Base-by-base conservation (phyloP, 2,329 filamentous ascomycete genomes). In the Fusarium tjaetaba region DNA sequence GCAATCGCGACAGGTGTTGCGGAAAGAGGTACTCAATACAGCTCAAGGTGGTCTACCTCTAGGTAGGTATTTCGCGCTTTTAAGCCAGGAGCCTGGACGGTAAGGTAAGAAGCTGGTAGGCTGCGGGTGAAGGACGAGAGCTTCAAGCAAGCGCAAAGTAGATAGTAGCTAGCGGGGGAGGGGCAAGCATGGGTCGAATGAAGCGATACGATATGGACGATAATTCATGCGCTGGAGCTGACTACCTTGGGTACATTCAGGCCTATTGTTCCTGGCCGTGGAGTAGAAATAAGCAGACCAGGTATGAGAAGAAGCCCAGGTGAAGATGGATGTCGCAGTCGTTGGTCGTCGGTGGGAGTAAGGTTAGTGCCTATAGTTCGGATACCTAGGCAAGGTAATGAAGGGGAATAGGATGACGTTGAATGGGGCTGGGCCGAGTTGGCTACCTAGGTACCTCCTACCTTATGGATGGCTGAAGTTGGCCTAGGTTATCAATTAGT, bases 381-480 rank as follows among this genome's bases (percentile, higher is more conserved):
- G 36, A 38, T 38, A 59, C 43, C 24, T 26, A 28, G 70, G 68
- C 55, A 49, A 57, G 51, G 38, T 49, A 45, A 28, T 74, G 68
- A 59, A 75, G 65, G 68, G 68, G 62, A 64, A 75, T 63, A 69
- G 73, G 71, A 75, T 75, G 73, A 75, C 71, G 72, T 74, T 74
- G 69, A 74, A 70, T 61, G 72, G 68, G 68, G 72, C 72, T 74
- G 70, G 61, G 70, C 67, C 58, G 61, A 52, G 43, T 55, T 56
- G 55, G 60, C 48, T 55, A n/a, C n/a, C n/a, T n/a, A 30, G 30
- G 10, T 30, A 30, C 28, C 9, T 30, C 28, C 7, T 28, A 28
- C 28, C 28, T 28, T 28, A 28, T 9, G 28, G 3, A 55, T 45
- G 49, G 53, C 43, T 51, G 36, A 55, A 56, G 48, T 66, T 61